These are phyloP conservation scores for Raddia distichophylla DNA, from an alignment of 176 grass and related monocot genomes.

Conservation along the genomic window DNA sequence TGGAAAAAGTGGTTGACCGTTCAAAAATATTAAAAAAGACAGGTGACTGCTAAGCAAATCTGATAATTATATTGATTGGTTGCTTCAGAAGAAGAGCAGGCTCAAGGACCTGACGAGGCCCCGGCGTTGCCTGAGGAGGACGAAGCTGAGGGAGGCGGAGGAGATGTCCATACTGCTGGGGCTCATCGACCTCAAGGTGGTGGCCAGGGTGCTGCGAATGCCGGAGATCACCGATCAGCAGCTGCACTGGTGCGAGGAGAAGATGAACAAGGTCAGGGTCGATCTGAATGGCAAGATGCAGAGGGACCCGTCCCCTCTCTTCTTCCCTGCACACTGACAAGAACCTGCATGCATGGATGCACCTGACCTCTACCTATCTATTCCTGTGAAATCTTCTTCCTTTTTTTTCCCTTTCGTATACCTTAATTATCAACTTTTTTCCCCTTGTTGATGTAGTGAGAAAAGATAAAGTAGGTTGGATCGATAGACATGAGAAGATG, in stretches of 20 bases:
- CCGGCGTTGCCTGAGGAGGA: conserved; percentile 64
- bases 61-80: no score
- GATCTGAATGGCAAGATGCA: conserved; percentile 65
- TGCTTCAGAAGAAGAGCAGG: conserved; percentile 77
- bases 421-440: not conserved
- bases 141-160: conserved; percentile 61
- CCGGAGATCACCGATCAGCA: conserved; percentile 71
- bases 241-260: conserved; percentile 94
- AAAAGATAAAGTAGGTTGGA: conserved; percentile 58
- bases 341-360: not conserved
- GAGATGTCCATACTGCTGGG: conserved; percentile 76
- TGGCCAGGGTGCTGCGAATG: conserved; percentile 83
- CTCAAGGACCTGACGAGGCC: conserved; percentile 69
- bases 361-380: not conserved
- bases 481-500: conserved; percentile 64
- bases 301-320: conserved; percentile 76
- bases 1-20: no score
- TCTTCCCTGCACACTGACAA: conserved; percentile 77
- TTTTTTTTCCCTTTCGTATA: not conserved
- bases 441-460: conserved; percentile 31
- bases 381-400: conserved; percentile 46
- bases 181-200: conserved; percentile 78
- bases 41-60: no score
- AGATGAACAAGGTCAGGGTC: conserved; percentile 75
- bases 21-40: no score